Base-by-base conservation (phyloP, 768 basidiomycete genomes). In the Pisolithus albus region DNA sequence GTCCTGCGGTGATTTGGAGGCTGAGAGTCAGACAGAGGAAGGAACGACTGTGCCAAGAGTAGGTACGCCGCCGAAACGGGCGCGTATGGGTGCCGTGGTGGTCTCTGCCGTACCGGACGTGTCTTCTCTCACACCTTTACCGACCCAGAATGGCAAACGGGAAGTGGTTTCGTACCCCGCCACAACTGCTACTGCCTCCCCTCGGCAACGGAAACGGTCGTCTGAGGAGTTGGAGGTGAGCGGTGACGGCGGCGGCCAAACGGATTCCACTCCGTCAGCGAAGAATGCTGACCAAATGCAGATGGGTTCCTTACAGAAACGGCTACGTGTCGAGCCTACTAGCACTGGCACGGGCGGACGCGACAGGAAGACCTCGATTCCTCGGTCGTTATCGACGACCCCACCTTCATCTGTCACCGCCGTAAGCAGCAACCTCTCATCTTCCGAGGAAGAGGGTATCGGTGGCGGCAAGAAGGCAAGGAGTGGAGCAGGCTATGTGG, bases 151-250 rank as follows among this genome's bases (percentile, higher is more conserved):
- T 8, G 30, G 30, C 5, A 26, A n/a, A 13, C 16, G 23, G 13
- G 34, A 13, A 43, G 28, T 26, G 23, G 40, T 18, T 49, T 55
- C 7, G 53, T 51, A 34, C 34, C 34, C 34, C 34, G 34, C 11
- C 21, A 19, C 40, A 21, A 19, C 18, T 0, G 24, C 49, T 15
- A 43, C 28, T 6, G 28, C 51, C 2, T 54, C 59, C 3, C 58
- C 59, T 16, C 65, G 71, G 18, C 61, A 71, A 57, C 66, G 71
- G 52, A 80, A 80, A 54, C 72, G 78, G 19, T 72, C 74, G 34
- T 80, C 78, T 30, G 78, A 78, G 54, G 78, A 80, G 56, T 64
- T 79, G 19, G 73, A 75, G 0, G 42, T 57, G 24, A 44, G 47
- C 30, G 55, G 52, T 34, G 13, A 34, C 34, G 34, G 34, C 34